Evolutionary conservation across 2,329 filamentous ascomycete genomes (phyloP), one percentile per base, ranked within the genome.

Genomic region (Aspergillus aculeatinus): DNA sequence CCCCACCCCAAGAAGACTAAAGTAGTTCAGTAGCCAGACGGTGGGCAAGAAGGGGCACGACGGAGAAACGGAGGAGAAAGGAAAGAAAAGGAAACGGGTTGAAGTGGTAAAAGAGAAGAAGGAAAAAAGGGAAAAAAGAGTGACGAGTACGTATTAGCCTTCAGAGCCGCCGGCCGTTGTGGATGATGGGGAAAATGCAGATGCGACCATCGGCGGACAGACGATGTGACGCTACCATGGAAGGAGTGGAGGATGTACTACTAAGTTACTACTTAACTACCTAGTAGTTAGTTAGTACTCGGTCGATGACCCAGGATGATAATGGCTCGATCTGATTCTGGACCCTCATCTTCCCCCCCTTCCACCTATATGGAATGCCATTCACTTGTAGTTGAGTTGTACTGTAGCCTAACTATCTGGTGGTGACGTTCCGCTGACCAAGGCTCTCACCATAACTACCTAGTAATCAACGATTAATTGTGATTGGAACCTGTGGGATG

Each of bases 201-300:
- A 73, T 74, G 71, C 68, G 71, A 74, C 72, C 72, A 71, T 73
- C 67, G 68, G 64, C 68, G 68, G 39, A 61, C 66, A 72, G 67
- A 62, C 71, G 68, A 74, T 74, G 70, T 66, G 71, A 74, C 72
- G 69, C 67, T 74, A 67, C 39, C 55, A 53, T 60, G 60, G 61
- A 57, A 61, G 58, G 58, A 55, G 57, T 54, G 60, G 56, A 58
- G 51, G 50, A 51, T 60, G 51, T 55, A 51, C 51, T 56, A 56
- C 27, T 7, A 29, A 29, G 27, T 29, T 55, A 60, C 55, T 53
- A 55, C 55, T 35, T n/a, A n/a, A n/a, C n/a, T 35, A 23, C 5
- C 23, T 23, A 35, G 27, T 59, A 21, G 2, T 1, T 21, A 21
- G 21, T 21, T 21, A n/a, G n/a, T n/a, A 27, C 27, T 27, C 27